Conservation (phyloP, 345 rosid genomes). For the Dipteronia dyeriana region DNA sequence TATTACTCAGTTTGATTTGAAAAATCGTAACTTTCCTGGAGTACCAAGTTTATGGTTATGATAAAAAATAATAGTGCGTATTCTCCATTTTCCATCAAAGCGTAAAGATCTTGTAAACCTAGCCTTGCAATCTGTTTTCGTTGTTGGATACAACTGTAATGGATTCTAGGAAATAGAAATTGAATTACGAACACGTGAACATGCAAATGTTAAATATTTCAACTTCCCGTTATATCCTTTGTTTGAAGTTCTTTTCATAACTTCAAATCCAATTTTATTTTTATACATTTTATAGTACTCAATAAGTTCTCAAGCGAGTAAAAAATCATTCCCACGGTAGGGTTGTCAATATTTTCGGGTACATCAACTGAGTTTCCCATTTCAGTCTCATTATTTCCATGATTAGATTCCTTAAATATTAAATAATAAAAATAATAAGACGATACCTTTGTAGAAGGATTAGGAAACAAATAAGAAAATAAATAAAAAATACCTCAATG, state of each 20-base stretch:
- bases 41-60: no score
- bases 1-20: background rate
- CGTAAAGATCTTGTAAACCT: conserved; percentile 16
- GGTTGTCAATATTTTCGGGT: background rate
- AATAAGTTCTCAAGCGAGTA: background rate
- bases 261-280: background rate
- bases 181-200: conserved; percentile 14
- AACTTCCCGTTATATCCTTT: background rate
- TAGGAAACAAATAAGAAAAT: no score
- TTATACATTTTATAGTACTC: background rate
- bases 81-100: conserved; percentile 18
- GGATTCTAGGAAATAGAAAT: background rate
- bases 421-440: no score
- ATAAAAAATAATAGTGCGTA: conserved; percentile 14
- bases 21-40: background rate
- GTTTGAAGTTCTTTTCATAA: background rate
- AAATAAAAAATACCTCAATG: no score
- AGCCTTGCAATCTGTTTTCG: conserved; percentile 26
- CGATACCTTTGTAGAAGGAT: no score
- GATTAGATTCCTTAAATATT: no score
- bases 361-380: no score
- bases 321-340: background rate
- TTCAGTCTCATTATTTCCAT: no score
- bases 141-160: conserved; percentile 9
- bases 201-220: conserved; percentile 3